Evolutionary conservation across 78 protist species (phyloP).

Genomic region (Dictyostelium purpureum): DNA sequence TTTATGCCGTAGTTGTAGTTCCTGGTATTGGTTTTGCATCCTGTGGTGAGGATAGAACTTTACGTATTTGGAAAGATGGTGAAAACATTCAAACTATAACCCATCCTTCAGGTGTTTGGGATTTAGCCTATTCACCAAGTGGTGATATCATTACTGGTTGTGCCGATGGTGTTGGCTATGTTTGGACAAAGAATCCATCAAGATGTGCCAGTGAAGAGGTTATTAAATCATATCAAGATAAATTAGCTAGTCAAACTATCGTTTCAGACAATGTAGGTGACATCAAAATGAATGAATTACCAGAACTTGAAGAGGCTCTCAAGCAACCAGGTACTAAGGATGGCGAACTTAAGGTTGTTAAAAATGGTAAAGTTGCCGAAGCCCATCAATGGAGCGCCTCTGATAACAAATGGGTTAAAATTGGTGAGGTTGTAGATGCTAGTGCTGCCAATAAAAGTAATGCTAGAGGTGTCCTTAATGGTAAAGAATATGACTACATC

Average conservation of each 20-base stretch:
- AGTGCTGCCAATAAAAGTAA: background rate
- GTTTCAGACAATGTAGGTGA: constrained; percentile 75
- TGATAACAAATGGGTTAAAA: constrained; percentile 70
- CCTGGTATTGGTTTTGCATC: constrained; percentile 66
- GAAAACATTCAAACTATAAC: constrained; percentile 75
- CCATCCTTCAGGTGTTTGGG: constrained; percentile 88
- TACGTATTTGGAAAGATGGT: constrained; percentile 73
- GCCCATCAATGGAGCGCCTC: constrained; percentile 69
- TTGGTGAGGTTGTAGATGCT: constrained; percentile 85
- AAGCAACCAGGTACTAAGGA: constrained; percentile 72
- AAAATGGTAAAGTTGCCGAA: constrained; percentile 47
- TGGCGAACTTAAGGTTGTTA: constrained; percentile 79
- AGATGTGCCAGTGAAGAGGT: constrained; percentile 24
- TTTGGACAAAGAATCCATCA: constrained; percentile 23
- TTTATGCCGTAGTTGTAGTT: constrained; percentile 67
- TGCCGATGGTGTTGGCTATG: constrained; percentile 83
- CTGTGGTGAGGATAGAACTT: constrained; percentile 80
- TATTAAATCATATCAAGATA: constrained; percentile 1
- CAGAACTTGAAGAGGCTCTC: constrained; percentile 20
- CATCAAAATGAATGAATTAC: constrained; percentile 51
- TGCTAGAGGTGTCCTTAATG: constrained; percentile 47
- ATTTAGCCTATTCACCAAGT: constrained; percentile 20
- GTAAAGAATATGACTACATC: constrained; percentile 89
- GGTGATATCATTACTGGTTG: constrained; percentile 86
- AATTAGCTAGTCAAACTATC: constrained; percentile 26